phyloP scores from a whole-genome alignment of 2,329 filamentous ascomycete species.

The Sporothrix brasiliensis region DNA sequence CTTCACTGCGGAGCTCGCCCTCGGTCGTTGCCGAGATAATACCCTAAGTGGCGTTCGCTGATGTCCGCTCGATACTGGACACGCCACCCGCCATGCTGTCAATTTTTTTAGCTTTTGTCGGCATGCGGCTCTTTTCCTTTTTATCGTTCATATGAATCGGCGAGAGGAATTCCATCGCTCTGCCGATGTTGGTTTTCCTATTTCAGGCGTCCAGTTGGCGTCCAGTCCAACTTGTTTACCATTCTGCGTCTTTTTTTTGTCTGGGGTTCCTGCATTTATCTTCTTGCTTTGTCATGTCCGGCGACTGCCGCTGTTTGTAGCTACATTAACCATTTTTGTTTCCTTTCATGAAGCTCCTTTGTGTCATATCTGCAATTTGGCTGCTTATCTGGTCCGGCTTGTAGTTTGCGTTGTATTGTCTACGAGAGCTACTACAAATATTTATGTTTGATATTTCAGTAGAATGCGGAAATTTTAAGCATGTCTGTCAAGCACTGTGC shows the following conservation, averaged over 20 bases:
- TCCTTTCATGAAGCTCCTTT: background rate
- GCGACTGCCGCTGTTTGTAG: background rate
- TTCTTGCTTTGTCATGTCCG: background rate
- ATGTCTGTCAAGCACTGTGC: too few species aligned
- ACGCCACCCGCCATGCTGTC: background rate
- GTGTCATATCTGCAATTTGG: too few species aligned
- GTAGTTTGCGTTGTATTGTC: too few species aligned
- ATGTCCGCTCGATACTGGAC: background rate
- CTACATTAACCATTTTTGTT: background rate
- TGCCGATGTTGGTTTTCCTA: background rate
- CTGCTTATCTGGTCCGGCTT: too few species aligned
- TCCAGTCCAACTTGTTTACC: background rate
- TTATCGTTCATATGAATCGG: background rate
- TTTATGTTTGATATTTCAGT: too few species aligned
- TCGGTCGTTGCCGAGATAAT: conserved; percentile 7
- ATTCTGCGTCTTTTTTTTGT: background rate
- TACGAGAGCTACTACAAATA: too few species aligned
- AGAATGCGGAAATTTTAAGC: too few species aligned
- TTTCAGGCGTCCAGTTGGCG: background rate
- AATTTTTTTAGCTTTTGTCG: too few species aligned
- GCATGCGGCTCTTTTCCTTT: background rate
- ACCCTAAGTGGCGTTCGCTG: background rate
- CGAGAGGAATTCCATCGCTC: conserved; percentile 1
- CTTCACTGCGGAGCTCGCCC: background rate
- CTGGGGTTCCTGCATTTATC: conserved; percentile 13